These are phyloP conservation scores for Salix caprea DNA, from an alignment of 345 rosid species.

Conservation along the genomic window DNA sequence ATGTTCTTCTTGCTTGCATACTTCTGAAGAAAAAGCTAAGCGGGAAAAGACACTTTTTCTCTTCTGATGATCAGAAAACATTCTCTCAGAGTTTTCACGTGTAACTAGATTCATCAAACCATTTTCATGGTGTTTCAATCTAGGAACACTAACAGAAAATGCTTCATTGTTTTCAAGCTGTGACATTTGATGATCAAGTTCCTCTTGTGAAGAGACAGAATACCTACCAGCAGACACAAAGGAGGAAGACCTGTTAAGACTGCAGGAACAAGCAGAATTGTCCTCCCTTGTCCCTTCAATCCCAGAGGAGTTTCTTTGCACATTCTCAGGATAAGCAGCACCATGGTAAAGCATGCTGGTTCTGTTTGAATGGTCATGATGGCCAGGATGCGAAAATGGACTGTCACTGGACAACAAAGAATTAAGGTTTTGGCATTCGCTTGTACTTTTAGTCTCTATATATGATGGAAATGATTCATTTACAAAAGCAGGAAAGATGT, in stretches of 20 bases:
- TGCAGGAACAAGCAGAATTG: constrained; percentile 12
- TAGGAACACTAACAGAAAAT: constrained; percentile 21
- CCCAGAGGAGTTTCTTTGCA: constrained; percentile 12
- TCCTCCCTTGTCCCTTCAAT: constrained; percentile 20
- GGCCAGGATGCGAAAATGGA: constrained; percentile 18
- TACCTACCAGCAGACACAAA: constrained; percentile 15
- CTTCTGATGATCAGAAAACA: constrained; percentile 8
- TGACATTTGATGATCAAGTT: constrained; percentile 6
- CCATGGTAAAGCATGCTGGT: not conserved
- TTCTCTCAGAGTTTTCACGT: not conserved
- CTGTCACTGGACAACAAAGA: constrained; percentile 10
- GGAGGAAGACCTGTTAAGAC: constrained; percentile 26
- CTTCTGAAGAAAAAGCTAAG: constrained; percentile 29
- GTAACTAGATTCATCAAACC: not conserved
- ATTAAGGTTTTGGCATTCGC: constrained; percentile 12
- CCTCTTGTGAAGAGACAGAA: constrained; percentile 16
- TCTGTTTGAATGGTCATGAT: constrained; percentile 18
- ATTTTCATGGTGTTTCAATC: constrained; percentile 7
- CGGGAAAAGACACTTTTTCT: constrained; percentile 57
- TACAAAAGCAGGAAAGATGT: constrained; percentile 6
- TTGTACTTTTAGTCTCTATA: constrained; percentile 18
- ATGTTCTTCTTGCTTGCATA: constrained; percentile 8
- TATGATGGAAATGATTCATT: constrained; percentile 12
- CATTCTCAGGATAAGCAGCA: constrained; percentile 17
- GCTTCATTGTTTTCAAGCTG: constrained; percentile 18